Evolutionary conservation across 2,329 filamentous ascomycete genomes (phyloP).

Genomic region (Fusarium domesticum): DNA sequence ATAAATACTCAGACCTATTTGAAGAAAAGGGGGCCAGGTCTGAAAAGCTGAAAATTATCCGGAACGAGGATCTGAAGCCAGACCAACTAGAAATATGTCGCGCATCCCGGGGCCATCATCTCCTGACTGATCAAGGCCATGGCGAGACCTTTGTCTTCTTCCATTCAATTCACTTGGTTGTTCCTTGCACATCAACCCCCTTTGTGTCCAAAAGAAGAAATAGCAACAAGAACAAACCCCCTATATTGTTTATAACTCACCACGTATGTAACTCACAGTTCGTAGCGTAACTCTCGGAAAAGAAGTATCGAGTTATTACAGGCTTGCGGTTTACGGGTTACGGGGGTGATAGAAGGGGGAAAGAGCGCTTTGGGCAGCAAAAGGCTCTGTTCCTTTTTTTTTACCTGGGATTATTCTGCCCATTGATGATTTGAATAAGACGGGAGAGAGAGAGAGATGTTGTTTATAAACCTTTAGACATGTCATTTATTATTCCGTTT

Average conservation of each 20-base stretch:
- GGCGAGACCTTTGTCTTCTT: neutral
- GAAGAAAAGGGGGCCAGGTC: too few relatives aligned
- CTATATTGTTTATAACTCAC: too few relatives aligned
- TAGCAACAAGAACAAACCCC: too few relatives aligned
- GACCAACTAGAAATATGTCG: neutral
- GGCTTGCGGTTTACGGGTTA: too few relatives aligned
- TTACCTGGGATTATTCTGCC: too few relatives aligned
- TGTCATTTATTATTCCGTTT: conserved; percentile 9
- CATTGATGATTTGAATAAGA: conserved; percentile 23
- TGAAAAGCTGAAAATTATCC: too few relatives aligned
- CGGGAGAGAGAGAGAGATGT: conserved; percentile 5
- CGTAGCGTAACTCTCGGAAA: too few relatives aligned
- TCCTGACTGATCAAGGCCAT: neutral
- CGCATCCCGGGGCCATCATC: neutral
- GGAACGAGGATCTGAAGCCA: neutral
- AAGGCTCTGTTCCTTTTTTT: conserved; percentile 26
- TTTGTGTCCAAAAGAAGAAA: too few relatives aligned
- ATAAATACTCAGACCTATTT: neutral
- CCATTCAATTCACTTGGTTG: neutral
- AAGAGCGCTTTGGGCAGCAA: conserved; percentile 30
- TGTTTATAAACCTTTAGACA: conserved; percentile 15
- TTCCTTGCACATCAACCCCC: neutral
- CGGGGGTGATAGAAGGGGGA: conserved; percentile 16
- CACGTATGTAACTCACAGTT: too few relatives aligned
- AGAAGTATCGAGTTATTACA: too few relatives aligned